Evolutionary conservation across 1,284 basidiomycete genomes (phyloP).

Genomic region (Cutaneotrichosporon cutaneum): DNA sequence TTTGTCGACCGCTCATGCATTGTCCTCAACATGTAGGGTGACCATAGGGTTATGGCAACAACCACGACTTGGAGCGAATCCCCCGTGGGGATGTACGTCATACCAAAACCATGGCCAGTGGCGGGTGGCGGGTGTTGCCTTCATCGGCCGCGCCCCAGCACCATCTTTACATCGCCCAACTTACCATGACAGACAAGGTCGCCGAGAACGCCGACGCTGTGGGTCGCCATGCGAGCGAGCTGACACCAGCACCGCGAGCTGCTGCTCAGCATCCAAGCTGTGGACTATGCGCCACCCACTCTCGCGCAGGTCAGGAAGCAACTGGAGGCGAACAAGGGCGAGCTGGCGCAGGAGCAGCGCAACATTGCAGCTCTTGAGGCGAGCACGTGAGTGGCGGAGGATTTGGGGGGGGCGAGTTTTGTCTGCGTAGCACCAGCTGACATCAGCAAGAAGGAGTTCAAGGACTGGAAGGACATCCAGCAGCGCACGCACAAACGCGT

Average conservation of each 20-base stretch:
- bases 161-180: not conserved
- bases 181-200: constrained; percentile 6
- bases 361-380: constrained; percentile 19
- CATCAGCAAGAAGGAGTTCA: constrained; percentile 22
- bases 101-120: no score
- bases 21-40: no score
- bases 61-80: no score
- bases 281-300: constrained; percentile 30
- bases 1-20: no score
- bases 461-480: constrained; percentile 29
- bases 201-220: constrained; percentile 3
- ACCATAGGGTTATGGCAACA: no score
- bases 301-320: constrained; percentile 22
- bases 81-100: no score
- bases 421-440: not conserved
- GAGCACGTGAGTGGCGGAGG: constrained; percentile 23
- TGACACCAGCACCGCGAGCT: constrained; percentile 27
- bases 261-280: constrained; percentile 23
- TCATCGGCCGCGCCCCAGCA: no score
- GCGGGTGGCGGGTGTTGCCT: no score
- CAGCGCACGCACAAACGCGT: constrained; percentile 27
- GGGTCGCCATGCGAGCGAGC: not conserved
- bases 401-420: no score
- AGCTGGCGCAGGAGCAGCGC: constrained; percentile 17
- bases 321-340: constrained; percentile 14